Evolutionary conservation across 306 rosid genomes (phyloP).

Genomic region (Cucumis cinereus): DNA sequence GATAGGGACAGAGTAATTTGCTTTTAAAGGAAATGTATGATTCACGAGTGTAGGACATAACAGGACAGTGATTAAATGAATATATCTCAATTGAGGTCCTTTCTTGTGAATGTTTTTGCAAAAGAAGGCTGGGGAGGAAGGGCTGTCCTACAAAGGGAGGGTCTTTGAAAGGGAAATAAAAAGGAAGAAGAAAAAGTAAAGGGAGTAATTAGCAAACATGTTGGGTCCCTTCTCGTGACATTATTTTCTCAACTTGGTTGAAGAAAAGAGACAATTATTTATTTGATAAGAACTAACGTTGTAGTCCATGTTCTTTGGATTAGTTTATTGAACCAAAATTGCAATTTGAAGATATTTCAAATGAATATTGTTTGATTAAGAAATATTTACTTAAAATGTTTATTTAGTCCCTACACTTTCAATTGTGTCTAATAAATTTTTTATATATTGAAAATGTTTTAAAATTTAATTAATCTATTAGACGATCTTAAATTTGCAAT

Average conservation of each 20-base stretch:
- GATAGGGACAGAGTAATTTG: not conserved
- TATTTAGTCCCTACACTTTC: no score
- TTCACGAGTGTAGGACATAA: not conserved
- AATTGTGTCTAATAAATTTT: no score
- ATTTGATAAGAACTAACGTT: not conserved
- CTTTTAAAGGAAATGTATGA: not conserved
- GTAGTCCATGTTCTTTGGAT: not conserved
- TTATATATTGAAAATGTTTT: no score
- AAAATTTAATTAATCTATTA: no score
- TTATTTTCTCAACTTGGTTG: not conserved
- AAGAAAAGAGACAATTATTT: not conserved
- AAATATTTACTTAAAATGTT: not conserved
- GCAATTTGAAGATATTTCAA: not conserved
- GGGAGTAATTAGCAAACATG: not conserved
- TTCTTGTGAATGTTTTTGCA: not conserved
- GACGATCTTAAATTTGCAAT: no score
- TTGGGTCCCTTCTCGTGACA: slow-evolving; percentile 4
- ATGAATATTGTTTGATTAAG: not conserved
- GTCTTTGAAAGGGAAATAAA: not conserved
- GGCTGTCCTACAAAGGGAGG: not conserved
- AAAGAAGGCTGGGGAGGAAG: not conserved
- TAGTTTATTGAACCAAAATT: not conserved
- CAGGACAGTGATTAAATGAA: not conserved
- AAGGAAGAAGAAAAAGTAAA: not conserved
- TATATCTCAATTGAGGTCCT: not conserved